Evolutionary conservation across 139 green algal species (phyloP).

Genomic region (Chlamydomonas asymmetrica): DNA sequence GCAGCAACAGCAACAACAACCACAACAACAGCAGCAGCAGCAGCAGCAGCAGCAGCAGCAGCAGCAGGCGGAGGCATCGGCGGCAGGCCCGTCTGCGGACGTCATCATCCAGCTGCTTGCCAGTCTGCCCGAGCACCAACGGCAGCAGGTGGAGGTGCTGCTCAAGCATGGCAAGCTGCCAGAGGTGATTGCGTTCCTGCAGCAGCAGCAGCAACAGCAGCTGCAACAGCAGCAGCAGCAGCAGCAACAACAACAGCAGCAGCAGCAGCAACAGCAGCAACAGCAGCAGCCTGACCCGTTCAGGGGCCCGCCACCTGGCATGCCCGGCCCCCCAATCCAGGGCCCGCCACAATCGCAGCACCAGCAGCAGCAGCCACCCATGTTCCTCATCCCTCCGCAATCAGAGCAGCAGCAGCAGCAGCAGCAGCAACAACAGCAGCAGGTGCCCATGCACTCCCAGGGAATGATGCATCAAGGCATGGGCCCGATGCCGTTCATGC

Average conservation of each 20-base stretch:
- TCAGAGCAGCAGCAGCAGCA: neutral
- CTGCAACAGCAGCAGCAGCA: neutral
- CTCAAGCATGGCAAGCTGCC: neutral
- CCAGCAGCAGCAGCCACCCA: neutral
- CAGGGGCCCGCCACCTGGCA: neutral
- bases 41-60: neutral
- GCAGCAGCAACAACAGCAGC: neutral
- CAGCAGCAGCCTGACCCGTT: neutral
- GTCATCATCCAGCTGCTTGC: conserved; percentile 10
- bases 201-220: conserved; percentile 5
- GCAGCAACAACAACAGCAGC: neutral
- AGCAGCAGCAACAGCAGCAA: neutral
- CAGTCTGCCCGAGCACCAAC: neutral
- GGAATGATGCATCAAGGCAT: neutral
- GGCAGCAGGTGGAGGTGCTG: neutral
- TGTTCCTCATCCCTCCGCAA: neutral
- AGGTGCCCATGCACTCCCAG: neutral
- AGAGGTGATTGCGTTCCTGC: neutral
- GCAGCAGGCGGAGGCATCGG: neutral
- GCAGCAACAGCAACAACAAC: too few relatives aligned
- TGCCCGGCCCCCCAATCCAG: neutral
- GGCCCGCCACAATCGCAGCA: neutral
- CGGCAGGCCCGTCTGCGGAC: neutral
- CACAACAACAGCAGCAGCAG: neutral
- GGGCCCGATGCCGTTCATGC: too few relatives aligned